phyloP scores from a whole-genome alignment of 2,329 filamentous ascomycete genomes.

The Cryphonectria naterciae region DNA sequence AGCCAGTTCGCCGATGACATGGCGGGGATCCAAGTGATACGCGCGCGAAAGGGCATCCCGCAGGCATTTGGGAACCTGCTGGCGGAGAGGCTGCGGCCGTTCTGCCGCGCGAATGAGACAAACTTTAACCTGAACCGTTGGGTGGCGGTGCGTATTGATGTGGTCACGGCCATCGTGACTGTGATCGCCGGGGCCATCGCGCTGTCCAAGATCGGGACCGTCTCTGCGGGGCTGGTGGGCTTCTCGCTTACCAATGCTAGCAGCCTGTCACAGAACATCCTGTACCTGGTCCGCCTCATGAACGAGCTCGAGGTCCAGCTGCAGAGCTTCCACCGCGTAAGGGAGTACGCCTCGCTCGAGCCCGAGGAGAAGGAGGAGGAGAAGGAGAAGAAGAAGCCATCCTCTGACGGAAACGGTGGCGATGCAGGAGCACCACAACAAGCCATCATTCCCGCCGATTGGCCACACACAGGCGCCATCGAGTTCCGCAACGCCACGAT shows the following conservation, averaged over 20 bases:
- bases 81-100: conserved; percentile 53
- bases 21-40: conserved; percentile 44
- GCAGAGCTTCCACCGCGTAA: conserved; percentile 49
- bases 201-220: conserved; percentile 49
- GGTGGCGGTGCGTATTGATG: conserved; percentile 59
- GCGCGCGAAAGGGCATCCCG: conserved; percentile 53
- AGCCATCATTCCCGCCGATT: conserved; percentile 30
- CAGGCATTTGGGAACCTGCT: conserved; percentile 52
- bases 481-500: conserved; percentile 37
- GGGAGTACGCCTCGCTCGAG: conserved; percentile 37
- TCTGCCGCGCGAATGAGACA: conserved; percentile 52
- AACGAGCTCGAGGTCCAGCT: conserved; percentile 62
- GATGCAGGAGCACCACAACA: not conserved
- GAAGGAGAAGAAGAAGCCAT: not conserved
- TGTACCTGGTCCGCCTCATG: conserved; percentile 55
- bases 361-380: conserved; percentile 34
- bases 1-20: conserved; percentile 53
- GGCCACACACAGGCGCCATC: conserved; percentile 36
- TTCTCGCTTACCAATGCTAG: conserved; percentile 61
- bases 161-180: conserved; percentile 57
- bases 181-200: conserved; percentile 57
- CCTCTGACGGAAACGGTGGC: conserved; percentile 10
- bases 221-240: conserved; percentile 57
- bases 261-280: conserved; percentile 56
- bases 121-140: conserved; percentile 62